phyloP scores from a whole-genome alignment of 495 filamentous ascomycete species.

The Aspergillus campestris region DNA sequence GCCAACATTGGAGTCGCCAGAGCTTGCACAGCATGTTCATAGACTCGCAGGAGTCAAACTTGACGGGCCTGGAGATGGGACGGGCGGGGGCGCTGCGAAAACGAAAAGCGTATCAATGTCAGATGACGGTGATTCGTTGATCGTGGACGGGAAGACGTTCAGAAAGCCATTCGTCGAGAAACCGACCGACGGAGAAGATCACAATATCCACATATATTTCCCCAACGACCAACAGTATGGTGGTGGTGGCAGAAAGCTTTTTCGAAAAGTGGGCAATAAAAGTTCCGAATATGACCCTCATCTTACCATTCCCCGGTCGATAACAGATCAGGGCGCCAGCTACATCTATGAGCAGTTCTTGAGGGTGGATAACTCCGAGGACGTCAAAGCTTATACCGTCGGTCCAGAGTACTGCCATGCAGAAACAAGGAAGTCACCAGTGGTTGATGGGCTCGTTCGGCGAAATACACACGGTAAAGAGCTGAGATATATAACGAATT shows the following conservation, averaged over 20 bases:
- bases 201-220: constrained; percentile 98
- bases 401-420: constrained; percentile 91
- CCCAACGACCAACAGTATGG: constrained; percentile 64
- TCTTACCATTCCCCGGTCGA: constrained; percentile 64
- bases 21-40: constrained; percentile 70
- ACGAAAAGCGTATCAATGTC: constrained; percentile 67
- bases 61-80: constrained; percentile 64
- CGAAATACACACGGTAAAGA: constrained; percentile 97
- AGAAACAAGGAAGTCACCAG: constrained; percentile 92
- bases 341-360: constrained; percentile 98
- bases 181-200: constrained; percentile 94
- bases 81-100: constrained; percentile 48
- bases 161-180: constrained; percentile 98
- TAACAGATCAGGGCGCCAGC: constrained; percentile 68
- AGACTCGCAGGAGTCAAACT: constrained; percentile 72
- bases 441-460: constrained; percentile 91
- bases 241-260: constrained; percentile 83
- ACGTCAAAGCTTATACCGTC: constrained; percentile 98
- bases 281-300: constrained; percentile 84
- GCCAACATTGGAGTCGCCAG: constrained; percentile 62
- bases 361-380: constrained; percentile 89
- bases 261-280: constrained; percentile 97
- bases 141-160: constrained; percentile 73
- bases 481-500: constrained; percentile 82
- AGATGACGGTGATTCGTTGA: constrained; percentile 75